phyloP scores from a whole-genome alignment of 768 basidiomycete species.

The Tulasnella sp. region DNA sequence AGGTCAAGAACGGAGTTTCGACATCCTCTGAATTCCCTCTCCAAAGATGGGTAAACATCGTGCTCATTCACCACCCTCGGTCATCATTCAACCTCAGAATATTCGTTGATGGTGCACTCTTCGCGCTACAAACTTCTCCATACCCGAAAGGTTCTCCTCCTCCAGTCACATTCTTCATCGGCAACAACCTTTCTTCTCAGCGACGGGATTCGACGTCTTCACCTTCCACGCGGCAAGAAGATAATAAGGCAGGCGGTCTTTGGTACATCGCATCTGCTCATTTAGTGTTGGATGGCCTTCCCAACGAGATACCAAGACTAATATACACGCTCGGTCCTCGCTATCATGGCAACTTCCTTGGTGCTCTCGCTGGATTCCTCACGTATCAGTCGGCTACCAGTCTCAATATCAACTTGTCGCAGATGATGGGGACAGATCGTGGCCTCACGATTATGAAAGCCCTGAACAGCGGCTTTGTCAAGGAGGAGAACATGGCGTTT shows the following conservation, averaged over 20 bases:
- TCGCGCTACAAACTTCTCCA: conserved; percentile 48
- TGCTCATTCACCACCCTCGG: conserved; percentile 35
- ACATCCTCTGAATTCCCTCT: neutral
- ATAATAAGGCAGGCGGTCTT: neutral
- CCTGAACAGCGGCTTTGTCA: conserved; percentile 33
- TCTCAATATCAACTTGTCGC: conserved; percentile 61
- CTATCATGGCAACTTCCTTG: conserved; percentile 68
- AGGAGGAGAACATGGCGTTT: conserved; percentile 20
- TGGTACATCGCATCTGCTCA: conserved; percentile 18
- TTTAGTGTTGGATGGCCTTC: conserved; percentile 19
- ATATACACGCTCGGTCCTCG: conserved; percentile 75
- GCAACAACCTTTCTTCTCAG: conserved; percentile 33
- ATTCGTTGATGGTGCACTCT: conserved; percentile 62
- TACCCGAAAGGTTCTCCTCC: conserved; percentile 44
- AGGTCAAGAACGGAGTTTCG: neutral
- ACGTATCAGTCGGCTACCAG: conserved; percentile 82
- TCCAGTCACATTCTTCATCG: conserved; percentile 41
- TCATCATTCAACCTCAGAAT: conserved; percentile 30
- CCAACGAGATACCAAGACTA: conserved; percentile 58
- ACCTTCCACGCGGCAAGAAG: conserved; percentile 18
- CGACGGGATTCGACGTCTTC: conserved; percentile 19
- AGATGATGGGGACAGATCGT: conserved; percentile 26
- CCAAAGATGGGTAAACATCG: conserved; percentile 54
- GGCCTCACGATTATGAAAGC: conserved; percentile 37
- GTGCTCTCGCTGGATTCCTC: conserved; percentile 58